A percentile compares a stretch with the other conserved stretches of the same genome.
phyloP scores from a whole-genome alignment of 306 rosid genomes.

The Trifolium fragiferum region DNA sequence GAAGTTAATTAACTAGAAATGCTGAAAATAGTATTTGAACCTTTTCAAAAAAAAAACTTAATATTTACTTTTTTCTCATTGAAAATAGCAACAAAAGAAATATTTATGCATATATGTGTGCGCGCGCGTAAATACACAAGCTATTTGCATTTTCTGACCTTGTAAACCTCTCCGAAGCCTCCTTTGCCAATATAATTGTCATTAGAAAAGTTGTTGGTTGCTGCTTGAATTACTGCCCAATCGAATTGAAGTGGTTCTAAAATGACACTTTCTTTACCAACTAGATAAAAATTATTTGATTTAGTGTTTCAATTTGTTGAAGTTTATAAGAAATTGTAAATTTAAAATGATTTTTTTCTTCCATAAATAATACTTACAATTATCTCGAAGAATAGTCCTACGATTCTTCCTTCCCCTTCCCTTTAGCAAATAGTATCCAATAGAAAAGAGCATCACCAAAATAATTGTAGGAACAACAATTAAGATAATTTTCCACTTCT shows the following conservation, averaged over 20 bases:
- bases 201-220: not conserved
- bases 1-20: too few species aligned
- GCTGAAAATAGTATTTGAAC: too few species aligned
- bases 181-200: slow-evolving; percentile 14
- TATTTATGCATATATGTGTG: too few species aligned
- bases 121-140: too few species aligned
- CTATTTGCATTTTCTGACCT: not conserved
- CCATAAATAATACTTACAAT: not conserved
- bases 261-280: not conserved
- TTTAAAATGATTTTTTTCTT: not conserved
- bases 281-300: not conserved
- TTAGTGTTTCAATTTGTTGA: not conserved
- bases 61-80: too few species aligned
- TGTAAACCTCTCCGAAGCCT: not conserved
- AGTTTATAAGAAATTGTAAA: not conserved
- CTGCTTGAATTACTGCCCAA: not conserved
- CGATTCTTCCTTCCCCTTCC: not conserved
- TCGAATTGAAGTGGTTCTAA: not conserved
- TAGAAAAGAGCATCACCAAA: not conserved
- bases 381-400: slow-evolving; percentile 8
- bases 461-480: not conserved
- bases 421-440: not conserved
- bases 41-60: too few species aligned
- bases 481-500: not conserved
- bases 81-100: too few species aligned